Base-by-base conservation (phyloP, 2,329 filamentous ascomycete species). In the Botrytis cinerea region DNA sequence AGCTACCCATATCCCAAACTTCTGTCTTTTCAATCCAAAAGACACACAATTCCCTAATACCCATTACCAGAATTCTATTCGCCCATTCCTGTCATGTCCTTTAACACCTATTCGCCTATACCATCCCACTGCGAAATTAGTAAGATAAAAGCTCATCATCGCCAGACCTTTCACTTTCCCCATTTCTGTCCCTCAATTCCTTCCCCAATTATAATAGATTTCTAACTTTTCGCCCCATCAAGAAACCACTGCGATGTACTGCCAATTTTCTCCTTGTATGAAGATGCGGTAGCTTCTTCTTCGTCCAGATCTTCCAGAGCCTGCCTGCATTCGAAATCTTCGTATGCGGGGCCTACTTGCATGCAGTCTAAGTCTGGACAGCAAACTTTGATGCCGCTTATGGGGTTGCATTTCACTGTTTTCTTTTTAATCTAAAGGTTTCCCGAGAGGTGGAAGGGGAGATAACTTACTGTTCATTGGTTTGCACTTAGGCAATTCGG, bases 401-500 rank as follows among this genome's bases (percentile, higher is more conserved):
- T 51, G 25, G 63, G 63, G 20, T 54, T 67, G 4, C 63, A 67
- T 51, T 67, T 67, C 46, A 67, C 63, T 67, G 6, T n/a, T 51
- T 38, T 20, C 45, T 51, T 3, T 20, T 67, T 10, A 67, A 22
- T 67, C n/a, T 51, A 20, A 46, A 12, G 32, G 0, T 14, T 25
- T n/a, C 20, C 22, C 2, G 32, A 9, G 2, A 51, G 7, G 20
- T 32, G 14, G 6, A 28, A 32, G n/a, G 38, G 6, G 3, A 51
- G 28, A 38, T 9, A 32, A 40, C 45, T 4, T 38, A 67, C 63
- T 67, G 25, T 67, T 67, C 25, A 67, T 38, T 40, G 45, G 32
- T 40, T 67, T 67, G 22, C 63, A 67, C 22, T 40, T 67, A 25
- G 45, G 63, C 16, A 71, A 40, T n/a, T 48, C 45, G 16, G 59